Evolutionary conservation across 768 basidiomycete genomes (phyloP).

Genomic region (Pleurotus cornucopiae): DNA sequence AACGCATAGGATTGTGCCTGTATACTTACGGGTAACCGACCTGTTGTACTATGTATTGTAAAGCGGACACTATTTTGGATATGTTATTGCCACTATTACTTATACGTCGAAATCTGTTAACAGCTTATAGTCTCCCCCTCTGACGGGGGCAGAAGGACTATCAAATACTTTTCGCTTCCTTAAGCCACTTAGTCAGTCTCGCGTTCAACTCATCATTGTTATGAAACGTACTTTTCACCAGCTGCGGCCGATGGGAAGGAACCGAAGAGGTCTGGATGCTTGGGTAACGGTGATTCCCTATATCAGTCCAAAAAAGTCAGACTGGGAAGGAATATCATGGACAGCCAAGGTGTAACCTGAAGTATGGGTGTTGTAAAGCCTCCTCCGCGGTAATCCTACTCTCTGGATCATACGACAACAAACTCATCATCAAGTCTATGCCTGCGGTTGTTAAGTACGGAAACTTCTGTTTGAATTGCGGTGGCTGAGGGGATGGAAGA

Average conservation of each 20-base stretch:
- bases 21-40: too few species aligned
- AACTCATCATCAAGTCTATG: constrained; percentile 73
- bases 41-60: too few species aligned
- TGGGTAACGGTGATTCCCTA: constrained; percentile 92
- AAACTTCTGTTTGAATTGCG: constrained; percentile 82
- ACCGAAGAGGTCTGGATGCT: constrained; percentile 92
- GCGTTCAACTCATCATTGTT: background rate
- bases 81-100: constrained; percentile 6
- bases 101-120: constrained; percentile 58
- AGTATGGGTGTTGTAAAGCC: constrained; percentile 88
- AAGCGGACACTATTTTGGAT: too few species aligned
- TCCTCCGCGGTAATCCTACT: constrained; percentile 85
- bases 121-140: constrained; percentile 64
- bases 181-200: constrained; percentile 23
- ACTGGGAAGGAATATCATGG: background rate
- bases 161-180: constrained; percentile 77
- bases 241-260: constrained; percentile 96
- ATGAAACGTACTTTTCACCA: constrained; percentile 76
- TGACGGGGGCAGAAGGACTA: constrained; percentile 76
- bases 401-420: constrained; percentile 89
- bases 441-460: constrained; percentile 80
- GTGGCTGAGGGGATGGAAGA: constrained; percentile 69
- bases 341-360: constrained; percentile 53
- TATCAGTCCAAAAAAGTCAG: background rate
- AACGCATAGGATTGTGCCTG: constrained; percentile 13